Conservation (phyloP, 257 asterid genomes). For the Forsythia suspensa region DNA sequence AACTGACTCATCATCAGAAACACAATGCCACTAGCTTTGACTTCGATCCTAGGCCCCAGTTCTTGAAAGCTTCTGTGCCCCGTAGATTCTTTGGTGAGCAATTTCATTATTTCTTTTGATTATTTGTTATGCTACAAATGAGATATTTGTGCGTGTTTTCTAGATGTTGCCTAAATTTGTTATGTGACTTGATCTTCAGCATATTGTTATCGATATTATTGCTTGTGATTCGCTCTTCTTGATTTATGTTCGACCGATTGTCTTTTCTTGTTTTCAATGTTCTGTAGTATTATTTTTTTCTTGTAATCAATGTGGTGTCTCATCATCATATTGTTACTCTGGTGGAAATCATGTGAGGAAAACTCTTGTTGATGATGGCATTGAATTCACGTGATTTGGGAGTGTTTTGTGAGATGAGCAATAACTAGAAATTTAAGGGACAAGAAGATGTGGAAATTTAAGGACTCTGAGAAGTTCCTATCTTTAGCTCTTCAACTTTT, state of each 20-base stretch:
- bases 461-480: neutral
- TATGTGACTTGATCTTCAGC: neutral
- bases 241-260: neutral
- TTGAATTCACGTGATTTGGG: neutral
- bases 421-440: neutral
- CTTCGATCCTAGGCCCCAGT: constrained; percentile 18
- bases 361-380: neutral
- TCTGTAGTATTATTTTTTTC: neutral
- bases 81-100: neutral
- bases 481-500: neutral
- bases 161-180: neutral
- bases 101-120: neutral
- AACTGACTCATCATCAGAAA: constrained; percentile 20
- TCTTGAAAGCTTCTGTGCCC: constrained; percentile 14
- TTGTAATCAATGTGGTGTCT: neutral
- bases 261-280: neutral
- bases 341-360: neutral
- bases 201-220: neutral
- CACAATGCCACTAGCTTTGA: neutral
- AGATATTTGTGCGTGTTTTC: neutral
- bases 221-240: neutral
- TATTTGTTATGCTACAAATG: neutral
- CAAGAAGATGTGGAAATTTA: neutral
- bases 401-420: neutral
- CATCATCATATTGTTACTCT: neutral